Base-by-base conservation (phyloP, 345 rosid genomes). In the Noccaea caerulescens region DNA sequence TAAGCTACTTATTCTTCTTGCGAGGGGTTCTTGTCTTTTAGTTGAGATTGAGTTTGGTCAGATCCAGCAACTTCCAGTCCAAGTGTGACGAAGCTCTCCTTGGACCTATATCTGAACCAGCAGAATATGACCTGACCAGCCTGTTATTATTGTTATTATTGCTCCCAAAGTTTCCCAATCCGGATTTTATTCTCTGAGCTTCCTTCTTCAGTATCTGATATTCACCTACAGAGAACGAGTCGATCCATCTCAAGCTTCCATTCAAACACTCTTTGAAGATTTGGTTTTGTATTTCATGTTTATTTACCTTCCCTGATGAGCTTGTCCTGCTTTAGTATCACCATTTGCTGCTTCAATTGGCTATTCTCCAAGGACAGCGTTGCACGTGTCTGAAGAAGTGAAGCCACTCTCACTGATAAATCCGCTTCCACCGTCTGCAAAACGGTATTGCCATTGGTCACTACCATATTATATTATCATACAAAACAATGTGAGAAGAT, bases 141-240 rank as follows among this genome's bases (percentile, higher is more conserved):
- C 70, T 81, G 73, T 80, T 76, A 44, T 80, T 76, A 44, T 52
- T 67, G 68, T 59, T 81, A 72, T 77, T 76, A 41, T 56, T 69
- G 71, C 47, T 76, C 32, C 87, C 66, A 30, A 75, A 67, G 60
- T 47, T 49, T 20, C 79, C 80, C 47, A 80, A 34, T 71, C 77
- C 72, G 7, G 56, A 30, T 68, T 76, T 84, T 82, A 89, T 75
- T 57, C 81, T 82, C 74, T 81, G 86, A 16, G 78, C 85, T 84
- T 89, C 92, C 74, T 77, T 84, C 81, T 78, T 85, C 82, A 87
- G 79, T 61, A 80, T 54, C 79, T 75, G 86, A 54, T 84, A 77
- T 58, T 83, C 78, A 68, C 81, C 96, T 89, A 81, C 39, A 56
- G 37, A 62, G 43, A 47, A 14, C 68, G 45, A 37, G 43, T 60